A percentile compares a stretch with the other conserved stretches of the same genome.
Conservation (phyloP, 2,329 filamentous ascomycete species). For the Neopestalotiopsis clavispora region DNA sequence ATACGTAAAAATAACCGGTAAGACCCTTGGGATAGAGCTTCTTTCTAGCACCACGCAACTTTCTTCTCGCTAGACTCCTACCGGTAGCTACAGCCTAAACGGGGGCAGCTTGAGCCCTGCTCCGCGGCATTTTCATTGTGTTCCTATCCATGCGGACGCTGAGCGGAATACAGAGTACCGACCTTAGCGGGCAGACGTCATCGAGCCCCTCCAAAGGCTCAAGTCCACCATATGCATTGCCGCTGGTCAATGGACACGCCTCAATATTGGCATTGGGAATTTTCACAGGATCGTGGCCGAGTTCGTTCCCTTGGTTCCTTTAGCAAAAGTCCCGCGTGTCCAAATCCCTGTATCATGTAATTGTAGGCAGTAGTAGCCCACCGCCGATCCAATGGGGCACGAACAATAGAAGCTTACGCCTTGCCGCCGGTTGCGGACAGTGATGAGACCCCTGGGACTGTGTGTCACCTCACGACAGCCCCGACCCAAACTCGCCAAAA, state of each 20-base stretch:
- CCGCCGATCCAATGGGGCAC: conserved; percentile 8
- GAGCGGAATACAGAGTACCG: background rate
- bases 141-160: background rate
- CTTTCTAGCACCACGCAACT: background rate
- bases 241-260: no score
- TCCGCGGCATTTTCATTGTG: background rate
- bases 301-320: background rate
- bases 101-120: background rate
- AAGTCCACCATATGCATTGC: background rate
- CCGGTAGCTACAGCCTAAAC: background rate
- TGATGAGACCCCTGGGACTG: conserved; percentile 1
- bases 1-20: conserved; percentile 1
- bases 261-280: background rate
- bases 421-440: conserved; percentile 9
- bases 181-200: background rate
- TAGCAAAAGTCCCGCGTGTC: background rate
- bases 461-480: background rate
- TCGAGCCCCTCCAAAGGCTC: background rate
- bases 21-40: background rate
- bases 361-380: background rate
- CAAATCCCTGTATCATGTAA: background rate
- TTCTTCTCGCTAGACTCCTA: background rate
- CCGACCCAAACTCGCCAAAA: background rate
- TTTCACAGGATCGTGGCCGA: background rate
- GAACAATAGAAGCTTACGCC: conserved; percentile 3